phyloP scores from a whole-genome alignment of 2,329 filamentous ascomycete species.

The Emmonsiellopsis sp. region DNA sequence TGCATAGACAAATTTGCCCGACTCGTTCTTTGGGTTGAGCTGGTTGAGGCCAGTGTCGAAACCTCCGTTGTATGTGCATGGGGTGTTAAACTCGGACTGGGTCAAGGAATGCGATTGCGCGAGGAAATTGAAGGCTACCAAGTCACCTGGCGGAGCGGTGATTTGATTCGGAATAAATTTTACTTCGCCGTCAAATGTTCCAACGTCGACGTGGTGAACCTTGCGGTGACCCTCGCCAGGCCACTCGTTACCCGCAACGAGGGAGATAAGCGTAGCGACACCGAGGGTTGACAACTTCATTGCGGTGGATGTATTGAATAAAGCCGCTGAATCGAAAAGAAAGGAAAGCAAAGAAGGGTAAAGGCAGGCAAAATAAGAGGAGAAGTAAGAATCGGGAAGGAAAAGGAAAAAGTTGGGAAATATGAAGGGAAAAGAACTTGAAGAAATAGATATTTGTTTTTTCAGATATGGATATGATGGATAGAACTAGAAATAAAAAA shows the following conservation, averaged over 20 bases:
- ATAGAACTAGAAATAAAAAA: background rate
- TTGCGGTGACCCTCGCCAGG: background rate
- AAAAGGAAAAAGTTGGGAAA: background rate
- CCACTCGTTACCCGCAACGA: background rate
- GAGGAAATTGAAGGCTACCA: slow-evolving; percentile 63
- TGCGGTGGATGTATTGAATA: background rate
- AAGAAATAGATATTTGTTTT: background rate
- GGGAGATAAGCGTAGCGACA: background rate
- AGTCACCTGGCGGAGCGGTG: slow-evolving; percentile 55
- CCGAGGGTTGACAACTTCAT: background rate
- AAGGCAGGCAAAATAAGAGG: background rate
- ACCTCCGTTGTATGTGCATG: slow-evolving; percentile 58
- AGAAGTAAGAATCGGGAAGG: background rate
- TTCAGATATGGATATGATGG: background rate
- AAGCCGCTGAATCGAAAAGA: background rate
- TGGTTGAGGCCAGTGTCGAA: slow-evolving; percentile 60
- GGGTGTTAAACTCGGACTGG: slow-evolving; percentile 58
- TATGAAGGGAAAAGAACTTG: background rate
- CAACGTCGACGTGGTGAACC: background rate
- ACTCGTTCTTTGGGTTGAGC: slow-evolving; percentile 57
- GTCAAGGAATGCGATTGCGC: slow-evolving; percentile 65
- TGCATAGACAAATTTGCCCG: slow-evolving; percentile 35
- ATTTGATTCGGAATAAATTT: slow-evolving; percentile 53
- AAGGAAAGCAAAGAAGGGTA: background rate
- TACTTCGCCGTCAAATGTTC: background rate